Base-by-base conservation (phyloP, 75 land plant species). In the Adiantum capillusveneris region DNA sequence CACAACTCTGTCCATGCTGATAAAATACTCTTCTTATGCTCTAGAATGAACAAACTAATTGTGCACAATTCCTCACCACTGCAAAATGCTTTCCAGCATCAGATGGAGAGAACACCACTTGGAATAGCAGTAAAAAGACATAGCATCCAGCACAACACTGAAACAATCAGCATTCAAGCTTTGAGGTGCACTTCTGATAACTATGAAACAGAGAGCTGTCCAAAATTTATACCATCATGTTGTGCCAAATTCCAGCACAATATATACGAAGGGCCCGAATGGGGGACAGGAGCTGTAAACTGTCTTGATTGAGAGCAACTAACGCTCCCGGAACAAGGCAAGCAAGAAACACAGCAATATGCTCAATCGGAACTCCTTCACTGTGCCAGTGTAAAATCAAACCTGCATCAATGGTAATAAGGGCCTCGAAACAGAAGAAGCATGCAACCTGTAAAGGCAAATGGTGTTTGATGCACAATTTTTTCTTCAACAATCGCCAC, bases 231-330 rank as follows among this genome's bases (percentile, higher is more conserved):
- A 86, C 84, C 66, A 70, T 60, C 29, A 71, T 69, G 70, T 87
- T 87, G 55, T 87, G 91, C 91, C 91, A 87, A 27, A 87, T 60
- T 0, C 91, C 91, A 53, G 91, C 91, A 73, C 84, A 81, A 53
- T 87, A 87, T 9, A 87, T 68, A 0, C 88, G 87, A 31, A 87
- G 84, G 14, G 64, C 59, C 57, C 69, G 42, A 18, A 60, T 25
- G 1, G 29, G 46, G 22, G 81, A 66, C 59, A 75, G 43, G 25
- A 41, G 61, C 66, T 73, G 71, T 50, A 87, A 60, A 34, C 53
- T 25, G 11, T 84, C 91, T 65, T 66, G 18, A 67, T 78, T 62
- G 29, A 87, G 61, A 61, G 88, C 84, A 41, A 87, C 88, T 44
- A 84, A 72, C 43, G 88, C 91, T 18, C 91, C 91, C 29, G 84